Base-by-base conservation (phyloP, 768 basidiomycete genomes). In the Chalciporus piperatus region DNA sequence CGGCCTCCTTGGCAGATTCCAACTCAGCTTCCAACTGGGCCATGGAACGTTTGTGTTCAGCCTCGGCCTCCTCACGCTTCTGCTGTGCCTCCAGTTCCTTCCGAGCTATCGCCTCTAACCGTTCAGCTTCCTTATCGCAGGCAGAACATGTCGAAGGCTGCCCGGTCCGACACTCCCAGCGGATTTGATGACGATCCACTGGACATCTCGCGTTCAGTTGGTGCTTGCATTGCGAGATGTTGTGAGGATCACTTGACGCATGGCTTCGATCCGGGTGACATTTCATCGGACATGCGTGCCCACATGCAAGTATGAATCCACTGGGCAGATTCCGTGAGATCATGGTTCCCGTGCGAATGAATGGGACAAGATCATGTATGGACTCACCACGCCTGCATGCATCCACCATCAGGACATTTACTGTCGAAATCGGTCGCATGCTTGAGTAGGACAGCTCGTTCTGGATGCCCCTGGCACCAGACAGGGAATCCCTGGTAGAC, bases 351-450 rank as follows among this genome's bases (percentile, higher is more conserved):
- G 4, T 43, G 12, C 25, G 25, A 10, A 4, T 16, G 10, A 16
- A 22, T 25, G 3, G 1, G 14, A 27, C 4, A 8, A 28, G 13
- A 11, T 8, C 4, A 8, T 8, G 2, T 17, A 13, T 37, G n/a
- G 1, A 63, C 74, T 42, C 65, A 86, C 86, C 85, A 88, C 33
- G 75, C 72, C 48, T 75, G 71, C 7, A 54, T 66, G 51, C 85
- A 87, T 2, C 86, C 85, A 6, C 86, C 85, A 37, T 84, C 82
- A 0, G 83, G 85, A 59, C 75, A 78, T 23, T 74, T 57, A 5
- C 49, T 47, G 6, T 83, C 79, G 45, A 87, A 87, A 9, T 85
- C 77, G 1, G 52, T 66, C 0, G 78, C 70, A 1, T 53, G 27
- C 20, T 59, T 66, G 11, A 87, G 62, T 14, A 76, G n/a, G 0